These are phyloP conservation scores for Leccinum incarnatum DNA, from an alignment of 768 basidiomycete species.

Conservation along the genomic window DNA sequence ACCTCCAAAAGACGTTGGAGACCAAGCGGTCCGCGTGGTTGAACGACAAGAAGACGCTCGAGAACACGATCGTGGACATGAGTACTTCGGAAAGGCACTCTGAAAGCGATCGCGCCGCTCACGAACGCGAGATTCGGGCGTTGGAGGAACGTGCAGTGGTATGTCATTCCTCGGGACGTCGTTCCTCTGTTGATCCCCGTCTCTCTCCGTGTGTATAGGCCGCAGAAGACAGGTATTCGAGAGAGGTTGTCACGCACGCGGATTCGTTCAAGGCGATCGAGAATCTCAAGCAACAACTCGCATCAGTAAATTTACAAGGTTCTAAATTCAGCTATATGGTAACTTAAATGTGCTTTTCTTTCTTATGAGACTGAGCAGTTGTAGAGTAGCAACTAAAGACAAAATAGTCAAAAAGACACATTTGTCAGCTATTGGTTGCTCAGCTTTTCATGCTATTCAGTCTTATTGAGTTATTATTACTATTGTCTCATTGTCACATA, in stretches of 20 bases:
- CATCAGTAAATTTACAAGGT: too few relatives aligned
- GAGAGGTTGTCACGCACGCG: constrained; percentile 82
- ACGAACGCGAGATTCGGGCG: constrained; percentile 63
- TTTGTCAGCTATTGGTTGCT: too few relatives aligned
- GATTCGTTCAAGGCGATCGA: constrained; percentile 77
- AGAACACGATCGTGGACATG: constrained; percentile 80
- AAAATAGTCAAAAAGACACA: too few relatives aligned
- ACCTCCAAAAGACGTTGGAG: constrained; percentile 65
- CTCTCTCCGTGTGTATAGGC: constrained; percentile 35
- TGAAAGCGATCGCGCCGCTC: constrained; percentile 58
- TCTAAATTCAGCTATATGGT: too few relatives aligned
- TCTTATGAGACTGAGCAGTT: too few relatives aligned
- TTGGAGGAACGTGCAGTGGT: constrained; percentile 73
- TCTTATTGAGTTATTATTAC: too few relatives aligned
- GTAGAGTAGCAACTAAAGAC: too few relatives aligned
- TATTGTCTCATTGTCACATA: too few relatives aligned
- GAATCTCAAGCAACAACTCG: constrained; percentile 60
- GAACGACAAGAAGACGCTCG: constrained; percentile 77
- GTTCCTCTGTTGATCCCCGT: not conserved
- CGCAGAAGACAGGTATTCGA: constrained; percentile 78
- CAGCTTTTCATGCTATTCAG: too few relatives aligned
- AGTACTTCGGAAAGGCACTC: constrained; percentile 68
- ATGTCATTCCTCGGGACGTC: constrained; percentile 6
- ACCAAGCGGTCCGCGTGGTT: constrained; percentile 67
- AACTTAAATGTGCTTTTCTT: too few relatives aligned